Evolutionary conservation across 2,329 filamentous ascomycete species (phyloP).

Genomic region (Colletotrichum tofieldiae): DNA sequence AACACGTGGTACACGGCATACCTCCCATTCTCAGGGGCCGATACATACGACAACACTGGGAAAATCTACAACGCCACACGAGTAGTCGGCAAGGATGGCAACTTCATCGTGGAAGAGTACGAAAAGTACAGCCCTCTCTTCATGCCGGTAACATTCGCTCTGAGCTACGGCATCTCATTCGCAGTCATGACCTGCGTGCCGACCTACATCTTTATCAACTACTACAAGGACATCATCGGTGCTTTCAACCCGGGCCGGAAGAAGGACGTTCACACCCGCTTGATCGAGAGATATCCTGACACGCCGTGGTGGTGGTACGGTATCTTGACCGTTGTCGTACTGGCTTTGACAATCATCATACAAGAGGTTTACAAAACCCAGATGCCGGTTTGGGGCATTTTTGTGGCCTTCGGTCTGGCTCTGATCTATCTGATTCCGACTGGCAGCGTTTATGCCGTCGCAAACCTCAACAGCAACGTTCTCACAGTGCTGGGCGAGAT

Average conservation of each 20-base stretch:
- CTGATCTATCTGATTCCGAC: conserved; percentile 65
- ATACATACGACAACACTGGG: conserved; percentile 65
- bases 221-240: conserved; percentile 56
- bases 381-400: conserved; percentile 71
- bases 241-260: conserved; percentile 45
- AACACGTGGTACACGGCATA: conserved; percentile 72
- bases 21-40: conserved; percentile 67
- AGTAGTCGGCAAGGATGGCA: conserved; percentile 60
- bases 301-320: conserved; percentile 59
- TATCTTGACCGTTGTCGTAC: conserved; percentile 50
- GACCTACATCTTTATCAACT: conserved; percentile 58
- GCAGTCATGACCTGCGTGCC: conserved; percentile 55
- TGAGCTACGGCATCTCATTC: conserved; percentile 56
- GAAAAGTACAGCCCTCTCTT: conserved; percentile 60
- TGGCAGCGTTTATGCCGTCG: conserved; percentile 62
- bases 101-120: conserved; percentile 64
- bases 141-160: conserved; percentile 53
- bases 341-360: conserved; percentile 53
- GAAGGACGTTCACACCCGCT: conserved; percentile 50
- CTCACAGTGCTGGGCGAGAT: conserved; percentile 41
- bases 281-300: conserved; percentile 51
- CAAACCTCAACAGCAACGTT: conserved; percentile 63
- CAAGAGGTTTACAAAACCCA: conserved; percentile 68
- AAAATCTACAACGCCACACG: conserved; percentile 64
- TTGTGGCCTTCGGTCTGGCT: conserved; percentile 60